Evolutionary conservation across 169 alveolate genomes (phyloP).

Genomic region (Cardiosporidium cionae): DNA sequence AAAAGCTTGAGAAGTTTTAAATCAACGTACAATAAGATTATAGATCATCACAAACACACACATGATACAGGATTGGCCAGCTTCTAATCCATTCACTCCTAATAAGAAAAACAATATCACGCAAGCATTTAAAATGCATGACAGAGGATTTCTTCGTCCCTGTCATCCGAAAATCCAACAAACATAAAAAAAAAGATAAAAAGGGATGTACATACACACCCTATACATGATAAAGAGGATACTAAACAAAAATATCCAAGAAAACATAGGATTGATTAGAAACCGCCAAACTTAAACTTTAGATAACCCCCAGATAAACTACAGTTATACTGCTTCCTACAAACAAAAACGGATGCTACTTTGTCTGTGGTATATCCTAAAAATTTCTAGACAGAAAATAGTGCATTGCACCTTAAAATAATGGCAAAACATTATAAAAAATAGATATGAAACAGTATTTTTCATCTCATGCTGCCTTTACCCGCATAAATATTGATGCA

Average conservation of each 20-base stretch:
- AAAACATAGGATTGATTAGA: background rate
- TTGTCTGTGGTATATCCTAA: too few species aligned
- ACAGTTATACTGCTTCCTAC: background rate
- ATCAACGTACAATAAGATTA: slow-evolving; percentile 58
- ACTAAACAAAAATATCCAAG: background rate
- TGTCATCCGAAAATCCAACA: too few species aligned
- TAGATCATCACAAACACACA: slow-evolving; percentile 67
- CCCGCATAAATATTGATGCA: slow-evolving; percentile 84
- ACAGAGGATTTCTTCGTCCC: background rate
- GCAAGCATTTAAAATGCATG: background rate
- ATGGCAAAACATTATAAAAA: too few species aligned
- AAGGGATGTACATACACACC: background rate
- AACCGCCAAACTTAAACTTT: background rate
- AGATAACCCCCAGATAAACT: background rate
- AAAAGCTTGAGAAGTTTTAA: too few species aligned
- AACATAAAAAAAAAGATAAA: background rate
- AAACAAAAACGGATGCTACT: background rate
- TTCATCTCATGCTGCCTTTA: background rate
- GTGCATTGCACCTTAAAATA: too few species aligned
- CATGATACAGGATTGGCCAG: slow-evolving; percentile 78
- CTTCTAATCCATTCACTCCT: slow-evolving; percentile 90
- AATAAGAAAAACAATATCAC: background rate
- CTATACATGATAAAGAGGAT: background rate
- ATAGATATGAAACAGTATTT: background rate
- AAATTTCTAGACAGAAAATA: too few species aligned